phyloP scores from a whole-genome alignment of 2,329 filamentous ascomycete species.

The Dryadomyces sulphureus region DNA sequence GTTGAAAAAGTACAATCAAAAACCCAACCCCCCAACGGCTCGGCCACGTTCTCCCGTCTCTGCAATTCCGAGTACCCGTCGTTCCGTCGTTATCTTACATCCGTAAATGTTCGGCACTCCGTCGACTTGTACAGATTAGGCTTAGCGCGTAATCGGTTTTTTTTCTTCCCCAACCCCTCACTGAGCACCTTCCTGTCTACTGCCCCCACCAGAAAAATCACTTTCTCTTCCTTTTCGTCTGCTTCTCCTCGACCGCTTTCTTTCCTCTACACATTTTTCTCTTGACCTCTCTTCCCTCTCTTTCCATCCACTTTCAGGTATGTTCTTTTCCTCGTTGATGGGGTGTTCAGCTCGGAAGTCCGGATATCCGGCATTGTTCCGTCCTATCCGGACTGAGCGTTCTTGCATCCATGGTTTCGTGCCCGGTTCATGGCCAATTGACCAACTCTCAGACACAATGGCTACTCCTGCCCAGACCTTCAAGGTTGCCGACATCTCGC shows the following conservation, averaged over 20 bases:
- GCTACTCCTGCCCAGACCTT: constrained; percentile 78
- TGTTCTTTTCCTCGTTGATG: constrained; percentile 10
- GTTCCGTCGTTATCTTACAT: not conserved
- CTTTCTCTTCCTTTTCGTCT: not conserved
- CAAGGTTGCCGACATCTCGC: constrained; percentile 97
- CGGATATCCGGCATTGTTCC: too few species aligned
- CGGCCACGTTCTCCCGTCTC: not conserved
- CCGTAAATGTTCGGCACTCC: not conserved
- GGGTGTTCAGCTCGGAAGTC: not conserved
- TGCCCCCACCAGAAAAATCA: constrained; percentile 3
- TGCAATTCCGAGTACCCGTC: not conserved
- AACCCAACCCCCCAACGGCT: not conserved
- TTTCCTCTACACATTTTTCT: constrained; percentile 1
- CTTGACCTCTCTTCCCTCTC: constrained; percentile 8
- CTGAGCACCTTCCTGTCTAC: not conserved
- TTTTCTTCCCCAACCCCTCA: constrained; percentile 2
- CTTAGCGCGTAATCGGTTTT: not conserved
- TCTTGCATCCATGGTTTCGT: too few species aligned
- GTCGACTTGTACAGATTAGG: not conserved
- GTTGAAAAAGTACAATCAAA: not conserved
- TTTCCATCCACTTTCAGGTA: constrained; percentile 10
- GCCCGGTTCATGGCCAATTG: not conserved
- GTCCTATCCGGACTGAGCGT: constrained; percentile 2
- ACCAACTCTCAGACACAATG: constrained; percentile 27
- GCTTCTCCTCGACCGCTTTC: constrained; percentile 3